Conservation (phyloP, 2,329 filamentous ascomycete species). For the Paraphaeosphaeria sporulosa region DNA sequence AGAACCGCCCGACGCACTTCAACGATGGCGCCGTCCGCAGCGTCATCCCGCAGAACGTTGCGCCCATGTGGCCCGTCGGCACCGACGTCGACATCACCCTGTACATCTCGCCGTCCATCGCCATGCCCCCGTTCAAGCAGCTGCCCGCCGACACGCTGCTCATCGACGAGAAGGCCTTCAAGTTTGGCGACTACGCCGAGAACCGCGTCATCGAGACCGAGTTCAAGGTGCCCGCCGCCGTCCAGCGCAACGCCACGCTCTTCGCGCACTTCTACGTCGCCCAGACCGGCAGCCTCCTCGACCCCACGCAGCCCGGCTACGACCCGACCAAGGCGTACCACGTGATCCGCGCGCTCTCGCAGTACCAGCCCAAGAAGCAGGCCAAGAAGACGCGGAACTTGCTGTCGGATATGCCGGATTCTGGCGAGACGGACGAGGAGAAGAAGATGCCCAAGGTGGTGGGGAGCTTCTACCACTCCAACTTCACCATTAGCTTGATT, state of each 20-base stretch:
- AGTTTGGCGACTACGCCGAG: slow-evolving; percentile 80
- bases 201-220: slow-evolving; percentile 77
- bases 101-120: slow-evolving; percentile 79
- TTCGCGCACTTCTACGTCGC: slow-evolving; percentile 95
- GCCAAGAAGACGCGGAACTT: slow-evolving; percentile 85
- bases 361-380: slow-evolving; percentile 93
- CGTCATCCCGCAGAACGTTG: slow-evolving; percentile 72
- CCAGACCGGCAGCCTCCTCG: slow-evolving; percentile 75
- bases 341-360: slow-evolving; percentile 84
- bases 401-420: slow-evolving; percentile 62
- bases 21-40: slow-evolving; percentile 66
- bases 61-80: slow-evolving; percentile 87
- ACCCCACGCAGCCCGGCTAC: slow-evolving; percentile 76
- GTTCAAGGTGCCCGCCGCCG: slow-evolving; percentile 77
- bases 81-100: slow-evolving; percentile 82
- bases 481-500: slow-evolving; percentile 87
- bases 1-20: slow-evolving; percentile 51
- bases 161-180: slow-evolving; percentile 81
- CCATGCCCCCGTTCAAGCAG: slow-evolving; percentile 71
- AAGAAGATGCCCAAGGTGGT: slow-evolving; percentile 71
- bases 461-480: slow-evolving; percentile 91
- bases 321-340: slow-evolving; percentile 80
- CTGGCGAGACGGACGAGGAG: slow-evolving; percentile 58
- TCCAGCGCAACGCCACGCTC: slow-evolving; percentile 91
- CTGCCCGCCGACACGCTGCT: slow-evolving; percentile 74